Percentiles rank a stretch among this genome's conserved stretches.
Evolutionary conservation across 108 stramenopile species (phyloP).

Genomic region (Cyclotella cryptica): DNA sequence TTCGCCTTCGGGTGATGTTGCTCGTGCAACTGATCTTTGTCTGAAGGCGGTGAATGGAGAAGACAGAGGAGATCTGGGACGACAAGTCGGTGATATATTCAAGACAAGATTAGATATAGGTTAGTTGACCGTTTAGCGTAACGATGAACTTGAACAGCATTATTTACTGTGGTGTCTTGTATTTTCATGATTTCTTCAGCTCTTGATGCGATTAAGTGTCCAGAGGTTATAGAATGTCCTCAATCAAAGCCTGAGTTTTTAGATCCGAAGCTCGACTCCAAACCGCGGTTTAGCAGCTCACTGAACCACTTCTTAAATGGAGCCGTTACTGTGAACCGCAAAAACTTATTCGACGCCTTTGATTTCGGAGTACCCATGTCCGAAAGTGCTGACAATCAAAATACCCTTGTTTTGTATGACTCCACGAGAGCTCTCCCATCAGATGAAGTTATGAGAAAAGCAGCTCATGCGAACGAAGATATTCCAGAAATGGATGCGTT

Average conservation of each 20-base stretch:
- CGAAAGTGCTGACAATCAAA: conserved; percentile 6
- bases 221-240: neutral
- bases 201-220: neutral
- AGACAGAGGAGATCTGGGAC: conserved; percentile 11
- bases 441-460: conserved; percentile 6
- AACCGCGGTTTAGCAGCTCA: neutral
- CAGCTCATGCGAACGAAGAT: neutral
- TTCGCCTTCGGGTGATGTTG: neutral
- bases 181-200: neutral
- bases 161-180: no score
- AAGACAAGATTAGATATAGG: conserved; percentile 8
- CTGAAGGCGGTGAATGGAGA: conserved; percentile 11
- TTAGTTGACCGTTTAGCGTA: neutral
- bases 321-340: conserved; percentile 19
- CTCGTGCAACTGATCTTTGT: neutral
- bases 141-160: neutral
- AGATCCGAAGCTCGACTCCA: neutral
- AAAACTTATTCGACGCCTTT: conserved; percentile 40
- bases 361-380: conserved; percentile 51
- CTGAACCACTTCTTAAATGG: conserved; percentile 39
- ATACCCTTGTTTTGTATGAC: conserved; percentile 43
- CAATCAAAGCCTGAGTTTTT: neutral
- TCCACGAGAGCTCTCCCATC: conserved; percentile 16
- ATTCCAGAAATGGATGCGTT: conserved; percentile 19
- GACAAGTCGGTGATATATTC: conserved; percentile 1